phyloP scores from a whole-genome alignment of 2,329 filamentous ascomycete species.

The Microdochium bolleyi region DNA sequence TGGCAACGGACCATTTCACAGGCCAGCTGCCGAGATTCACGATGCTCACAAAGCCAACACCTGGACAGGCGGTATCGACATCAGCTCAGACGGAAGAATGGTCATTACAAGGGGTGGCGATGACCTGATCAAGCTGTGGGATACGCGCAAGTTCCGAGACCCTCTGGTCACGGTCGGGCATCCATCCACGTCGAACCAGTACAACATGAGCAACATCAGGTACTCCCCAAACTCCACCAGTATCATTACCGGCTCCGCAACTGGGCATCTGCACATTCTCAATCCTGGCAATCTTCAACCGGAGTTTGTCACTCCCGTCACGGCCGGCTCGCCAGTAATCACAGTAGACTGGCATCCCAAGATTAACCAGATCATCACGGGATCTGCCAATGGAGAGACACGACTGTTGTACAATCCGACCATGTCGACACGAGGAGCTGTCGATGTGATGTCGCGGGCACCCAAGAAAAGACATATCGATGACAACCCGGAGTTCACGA shows the following conservation, averaged over 20 bases:
- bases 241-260: conserved; percentile 81
- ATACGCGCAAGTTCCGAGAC: conserved; percentile 89
- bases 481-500: conserved; percentile 81
- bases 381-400: conserved; percentile 83
- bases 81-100: conserved; percentile 84
- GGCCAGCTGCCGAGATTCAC: conserved; percentile 75
- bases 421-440: conserved; percentile 74
- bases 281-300: conserved; percentile 85
- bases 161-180: conserved; percentile 76
- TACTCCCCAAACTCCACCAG: conserved; percentile 80
- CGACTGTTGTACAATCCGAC: conserved; percentile 85
- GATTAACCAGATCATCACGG: conserved; percentile 92
- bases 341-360: conserved; percentile 87
- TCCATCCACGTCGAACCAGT: conserved; percentile 74
- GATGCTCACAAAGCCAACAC: conserved; percentile 76
- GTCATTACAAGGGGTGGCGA: conserved; percentile 88
- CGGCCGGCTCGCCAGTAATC: conserved; percentile 73
- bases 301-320: conserved; percentile 83
- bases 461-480: conserved; percentile 95
- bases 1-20: conserved; percentile 76
- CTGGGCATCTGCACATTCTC: conserved; percentile 82
- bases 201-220: conserved; percentile 76
- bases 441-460: conserved; percentile 83
- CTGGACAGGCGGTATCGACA: conserved; percentile 88
- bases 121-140: conserved; percentile 91